Conservation (phyloP, 257 asterid genomes). For the Linderniella brevidens region DNA sequence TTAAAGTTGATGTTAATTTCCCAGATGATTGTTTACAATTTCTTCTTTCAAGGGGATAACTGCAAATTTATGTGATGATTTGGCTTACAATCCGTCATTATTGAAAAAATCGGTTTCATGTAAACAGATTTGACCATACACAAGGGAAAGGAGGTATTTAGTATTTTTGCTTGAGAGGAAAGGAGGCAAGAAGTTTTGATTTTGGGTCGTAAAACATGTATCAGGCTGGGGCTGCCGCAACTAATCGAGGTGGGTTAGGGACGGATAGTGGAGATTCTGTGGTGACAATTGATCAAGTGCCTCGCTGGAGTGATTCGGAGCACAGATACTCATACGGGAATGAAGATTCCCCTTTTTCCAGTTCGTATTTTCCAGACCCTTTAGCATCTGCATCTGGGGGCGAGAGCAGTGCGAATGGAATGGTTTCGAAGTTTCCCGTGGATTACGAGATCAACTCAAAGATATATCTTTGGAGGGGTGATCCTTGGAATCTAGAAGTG, state of each 20-base stretch:
- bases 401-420: constrained; percentile 37
- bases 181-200: too few species aligned
- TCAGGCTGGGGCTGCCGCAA: constrained; percentile 29
- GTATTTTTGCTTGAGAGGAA: too few species aligned
- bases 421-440: constrained; percentile 48
- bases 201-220: constrained; percentile 17
- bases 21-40: not conserved
- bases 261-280: constrained; percentile 50
- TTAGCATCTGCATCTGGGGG: constrained; percentile 40
- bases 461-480: constrained; percentile 75
- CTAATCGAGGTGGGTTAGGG: constrained; percentile 45
- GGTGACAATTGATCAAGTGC: constrained; percentile 63
- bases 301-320: constrained; percentile 65
- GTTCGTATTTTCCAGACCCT: constrained; percentile 39
- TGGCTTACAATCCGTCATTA: too few species aligned
- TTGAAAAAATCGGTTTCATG: too few species aligned
- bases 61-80: too few species aligned
- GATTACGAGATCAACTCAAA: constrained; percentile 54
- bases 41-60: too few species aligned
- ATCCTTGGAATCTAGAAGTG: constrained; percentile 77
- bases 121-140: too few species aligned
- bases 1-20: constrained; percentile 1
- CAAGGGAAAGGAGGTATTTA: too few species aligned
- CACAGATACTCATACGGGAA: constrained; percentile 38
- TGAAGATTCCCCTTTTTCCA: constrained; percentile 33